A percentile compares a stretch with the other conserved stretches of the same genome.
Conservation (phyloP, 148 eudicot genomes). For the Chenopodium suecicum region DNA sequence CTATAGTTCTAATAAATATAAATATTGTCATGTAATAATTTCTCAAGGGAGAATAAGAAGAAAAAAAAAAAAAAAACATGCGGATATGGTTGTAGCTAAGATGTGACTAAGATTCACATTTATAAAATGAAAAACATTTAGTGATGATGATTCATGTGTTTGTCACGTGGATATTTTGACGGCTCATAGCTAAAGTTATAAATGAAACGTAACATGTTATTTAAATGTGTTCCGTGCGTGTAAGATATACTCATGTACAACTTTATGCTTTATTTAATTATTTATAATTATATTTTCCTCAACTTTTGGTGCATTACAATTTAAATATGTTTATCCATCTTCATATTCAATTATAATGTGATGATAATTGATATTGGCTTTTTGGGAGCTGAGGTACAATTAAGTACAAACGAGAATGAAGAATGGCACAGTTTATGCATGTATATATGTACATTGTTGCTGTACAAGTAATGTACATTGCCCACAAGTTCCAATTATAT, state of each 20-base stretch:
- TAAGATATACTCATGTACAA: background rate
- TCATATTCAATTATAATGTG: background rate
- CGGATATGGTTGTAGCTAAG: too few species aligned
- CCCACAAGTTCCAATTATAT: too few species aligned
- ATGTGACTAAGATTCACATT: background rate
- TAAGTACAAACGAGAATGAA: background rate
- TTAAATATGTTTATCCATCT: background rate
- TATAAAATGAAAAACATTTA: background rate
- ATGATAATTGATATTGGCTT: background rate
- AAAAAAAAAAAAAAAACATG: background rate
- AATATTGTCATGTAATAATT: background rate
- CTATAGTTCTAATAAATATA: background rate
- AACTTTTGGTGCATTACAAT: background rate
- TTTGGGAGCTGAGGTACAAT: background rate
- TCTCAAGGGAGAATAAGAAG: background rate
- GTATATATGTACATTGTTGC: background rate
- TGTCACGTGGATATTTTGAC: slow-evolving; percentile 25
- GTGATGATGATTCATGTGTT: slow-evolving; percentile 19
- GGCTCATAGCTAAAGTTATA: background rate
- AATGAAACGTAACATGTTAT: background rate
- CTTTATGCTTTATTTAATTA: background rate
- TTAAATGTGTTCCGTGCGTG: background rate
- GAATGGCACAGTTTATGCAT: background rate
- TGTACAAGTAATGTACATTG: background rate
- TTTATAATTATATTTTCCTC: background rate